Evolutionary conservation across 768 basidiomycete genomes (phyloP).

Genomic region (Galerina sulciceps): DNA sequence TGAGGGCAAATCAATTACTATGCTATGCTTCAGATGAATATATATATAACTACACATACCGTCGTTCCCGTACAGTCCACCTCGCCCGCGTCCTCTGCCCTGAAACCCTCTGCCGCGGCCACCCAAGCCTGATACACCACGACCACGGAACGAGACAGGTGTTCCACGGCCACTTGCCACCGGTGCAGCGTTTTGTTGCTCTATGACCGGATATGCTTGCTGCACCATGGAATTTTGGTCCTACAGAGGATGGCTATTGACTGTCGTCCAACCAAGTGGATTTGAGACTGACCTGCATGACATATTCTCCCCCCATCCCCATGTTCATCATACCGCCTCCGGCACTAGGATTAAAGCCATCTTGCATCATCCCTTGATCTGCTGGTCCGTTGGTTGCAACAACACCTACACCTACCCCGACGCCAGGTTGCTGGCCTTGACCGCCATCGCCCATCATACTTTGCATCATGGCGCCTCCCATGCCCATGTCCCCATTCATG

Average conservation of each 20-base stretch:
- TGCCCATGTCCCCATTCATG: slow-evolving; percentile 71
- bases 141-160: slow-evolving; percentile 40
- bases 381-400: slow-evolving; percentile 42
- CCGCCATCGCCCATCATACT: slow-evolving; percentile 46
- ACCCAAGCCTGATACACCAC: slow-evolving; percentile 43
- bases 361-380: slow-evolving; percentile 56
- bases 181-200: slow-evolving; percentile 51
- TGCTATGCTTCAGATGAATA: slow-evolving; percentile 12
- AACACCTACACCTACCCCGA: slow-evolving; percentile 36
- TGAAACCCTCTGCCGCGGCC: slow-evolving; percentile 44
- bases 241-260: slow-evolving; percentile 31
- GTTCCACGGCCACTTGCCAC: slow-evolving; percentile 44
- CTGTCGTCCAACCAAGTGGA: slow-evolving; percentile 20
- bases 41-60: slow-evolving; percentile 31
- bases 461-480: slow-evolving; percentile 65
- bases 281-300: slow-evolving; percentile 67
- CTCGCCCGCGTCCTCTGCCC: slow-evolving; percentile 46
- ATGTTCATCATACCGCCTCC: slow-evolving; percentile 69
- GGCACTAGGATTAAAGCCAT: slow-evolving; percentile 45
- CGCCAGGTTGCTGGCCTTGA: slow-evolving; percentile 34
- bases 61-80: slow-evolving; percentile 44
- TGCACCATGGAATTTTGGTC: slow-evolving; percentile 65
- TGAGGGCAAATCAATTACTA: slow-evolving; percentile 6
- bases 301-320: slow-evolving; percentile 70
- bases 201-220: slow-evolving; percentile 72